These are phyloP conservation scores for Salix purpurea DNA, from an alignment of 345 rosid species.

Conservation along the genomic window DNA sequence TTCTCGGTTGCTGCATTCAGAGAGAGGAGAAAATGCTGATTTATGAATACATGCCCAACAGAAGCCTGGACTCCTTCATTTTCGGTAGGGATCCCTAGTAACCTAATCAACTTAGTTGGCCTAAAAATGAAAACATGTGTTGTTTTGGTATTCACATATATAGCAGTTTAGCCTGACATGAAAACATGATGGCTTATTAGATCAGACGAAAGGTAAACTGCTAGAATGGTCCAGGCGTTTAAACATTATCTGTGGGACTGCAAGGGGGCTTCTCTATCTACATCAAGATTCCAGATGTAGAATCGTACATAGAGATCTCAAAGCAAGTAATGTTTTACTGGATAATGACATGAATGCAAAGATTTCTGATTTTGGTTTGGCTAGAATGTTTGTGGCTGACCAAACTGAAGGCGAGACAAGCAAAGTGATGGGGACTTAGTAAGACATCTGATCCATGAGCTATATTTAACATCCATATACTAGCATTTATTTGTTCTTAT, in stretches of 20 bases:
- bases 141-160: background rate
- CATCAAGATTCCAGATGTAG: conserved; percentile 20
- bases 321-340: conserved; percentile 18
- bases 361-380: conserved; percentile 25
- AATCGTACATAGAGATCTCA: conserved; percentile 23
- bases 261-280: conserved; percentile 16
- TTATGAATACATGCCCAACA: conserved; percentile 34
- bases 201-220: background rate
- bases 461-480: no score
- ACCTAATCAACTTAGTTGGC: background rate
- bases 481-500: no score
- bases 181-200: background rate
- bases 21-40: conserved; percentile 30
- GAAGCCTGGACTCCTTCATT: conserved; percentile 28
- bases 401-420: conserved; percentile 20
- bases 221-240: conserved; percentile 14
- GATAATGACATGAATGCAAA: conserved; percentile 23
- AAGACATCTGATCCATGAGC: no score
- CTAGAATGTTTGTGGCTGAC: conserved; percentile 11
- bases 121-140: background rate
- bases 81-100: conserved; percentile 6
- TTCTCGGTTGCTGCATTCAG: conserved; percentile 29
- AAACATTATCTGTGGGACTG: conserved; percentile 14
- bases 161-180: background rate
- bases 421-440: background rate